Conservation (phyloP, 2,329 filamentous ascomycete species). For the Chaetomium sp. region DNA sequence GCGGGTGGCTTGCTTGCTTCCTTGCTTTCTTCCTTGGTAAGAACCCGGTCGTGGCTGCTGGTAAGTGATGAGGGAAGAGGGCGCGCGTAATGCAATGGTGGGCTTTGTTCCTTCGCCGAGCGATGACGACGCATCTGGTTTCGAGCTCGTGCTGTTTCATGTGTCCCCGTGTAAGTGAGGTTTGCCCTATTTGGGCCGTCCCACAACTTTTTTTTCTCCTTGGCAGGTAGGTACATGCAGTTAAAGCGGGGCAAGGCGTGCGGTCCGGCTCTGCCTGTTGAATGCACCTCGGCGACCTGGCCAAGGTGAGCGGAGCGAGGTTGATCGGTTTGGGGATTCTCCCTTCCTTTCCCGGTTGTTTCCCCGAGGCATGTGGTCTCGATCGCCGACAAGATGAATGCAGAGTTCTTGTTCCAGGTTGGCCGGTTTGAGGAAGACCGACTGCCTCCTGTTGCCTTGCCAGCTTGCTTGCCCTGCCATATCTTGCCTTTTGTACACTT, state of each 20-base stretch:
- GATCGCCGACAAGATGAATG: neutral
- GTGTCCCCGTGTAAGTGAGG: neutral
- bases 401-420: constrained; percentile 19
- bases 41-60: neutral
- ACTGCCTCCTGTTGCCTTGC: constrained; percentile 15
- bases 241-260: neutral
- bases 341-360: neutral
- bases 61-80: neutral
- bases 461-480: neutral
- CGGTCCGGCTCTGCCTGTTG: neutral
- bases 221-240: neutral
- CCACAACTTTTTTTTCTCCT: neutral
- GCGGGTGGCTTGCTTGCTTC: neutral
- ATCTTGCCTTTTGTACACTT: neutral
- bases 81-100: neutral
- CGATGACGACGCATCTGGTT: neutral
- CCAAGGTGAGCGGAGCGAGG: neutral
- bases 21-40: neutral
- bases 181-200: neutral
- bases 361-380: neutral
- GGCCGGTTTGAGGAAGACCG: constrained; percentile 4
- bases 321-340: constrained; percentile 2
- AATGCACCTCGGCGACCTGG: neutral
- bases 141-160: neutral
- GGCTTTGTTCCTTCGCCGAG: neutral